phyloP scores from a whole-genome alignment of 2,329 filamentous ascomycete species.

The Exophiala oligosperma region DNA sequence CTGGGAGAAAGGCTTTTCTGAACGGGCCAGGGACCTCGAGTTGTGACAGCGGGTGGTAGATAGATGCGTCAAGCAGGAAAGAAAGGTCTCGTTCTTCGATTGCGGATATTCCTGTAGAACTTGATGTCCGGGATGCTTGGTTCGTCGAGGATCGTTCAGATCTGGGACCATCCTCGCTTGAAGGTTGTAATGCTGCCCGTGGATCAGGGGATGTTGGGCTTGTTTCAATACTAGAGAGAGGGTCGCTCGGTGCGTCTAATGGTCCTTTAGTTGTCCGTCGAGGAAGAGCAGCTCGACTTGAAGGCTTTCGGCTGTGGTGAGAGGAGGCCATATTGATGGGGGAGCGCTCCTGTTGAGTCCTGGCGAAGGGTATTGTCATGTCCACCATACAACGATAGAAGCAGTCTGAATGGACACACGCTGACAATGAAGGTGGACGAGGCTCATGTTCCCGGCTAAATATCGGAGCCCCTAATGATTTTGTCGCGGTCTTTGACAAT shows the following conservation, averaged over 20 bases:
- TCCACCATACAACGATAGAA: too few relatives aligned
- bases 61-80: slow-evolving; percentile 74
- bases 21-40: slow-evolving; percentile 64
- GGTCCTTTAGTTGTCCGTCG: slow-evolving; percentile 75
- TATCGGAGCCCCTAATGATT: background rate
- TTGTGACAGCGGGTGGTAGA: slow-evolving; percentile 77
- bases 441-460: background rate
- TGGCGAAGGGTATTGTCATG: background rate
- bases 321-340: slow-evolving; percentile 7
- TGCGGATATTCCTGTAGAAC: background rate
- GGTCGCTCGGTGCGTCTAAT: slow-evolving; percentile 71
- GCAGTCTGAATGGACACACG: too few relatives aligned
- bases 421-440: background rate
- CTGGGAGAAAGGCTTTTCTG: slow-evolving; percentile 63
- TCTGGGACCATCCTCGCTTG: slow-evolving; percentile 3
- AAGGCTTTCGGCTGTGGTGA: slow-evolving; percentile 23
- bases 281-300: slow-evolving; percentile 42
- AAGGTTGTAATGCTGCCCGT: background rate
- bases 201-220: slow-evolving; percentile 8
- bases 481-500: slow-evolving; percentile 1
- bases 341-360: background rate
- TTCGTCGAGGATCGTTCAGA: background rate
- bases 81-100: slow-evolving; percentile 68
- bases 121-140: background rate
- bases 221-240: slow-evolving; percentile 37